Evolutionary conservation across 768 basidiomycete species (phyloP).

Genomic region (Sistotremastrum niveocremeum): DNA sequence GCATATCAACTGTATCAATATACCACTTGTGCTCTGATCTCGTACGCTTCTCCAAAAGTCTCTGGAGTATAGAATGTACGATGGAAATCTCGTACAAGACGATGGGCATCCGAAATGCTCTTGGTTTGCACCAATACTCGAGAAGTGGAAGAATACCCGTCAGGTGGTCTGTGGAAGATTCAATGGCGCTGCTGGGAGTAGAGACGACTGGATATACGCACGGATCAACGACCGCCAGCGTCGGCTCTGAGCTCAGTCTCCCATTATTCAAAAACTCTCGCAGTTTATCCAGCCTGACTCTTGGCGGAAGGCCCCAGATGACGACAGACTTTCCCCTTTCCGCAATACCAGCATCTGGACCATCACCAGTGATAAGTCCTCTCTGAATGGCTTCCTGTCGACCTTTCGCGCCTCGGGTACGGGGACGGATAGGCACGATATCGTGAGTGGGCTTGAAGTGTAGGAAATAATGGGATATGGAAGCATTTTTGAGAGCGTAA

Average conservation of each 20-base stretch:
- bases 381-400: conserved; percentile 24
- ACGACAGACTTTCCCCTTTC: conserved; percentile 42
- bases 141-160: conserved; percentile 4
- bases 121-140: conserved; percentile 33
- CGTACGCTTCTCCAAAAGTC: conserved; percentile 24
- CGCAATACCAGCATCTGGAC: conserved; percentile 37
- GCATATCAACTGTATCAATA: conserved; percentile 21
- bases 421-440: conserved; percentile 4
- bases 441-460: conserved; percentile 10
- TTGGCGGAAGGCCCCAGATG: conserved; percentile 49
- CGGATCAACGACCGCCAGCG: too few species aligned
- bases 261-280: conserved; percentile 29
- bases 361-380: conserved; percentile 25
- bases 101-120: conserved; percentile 54
- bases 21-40: conserved; percentile 34
- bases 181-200: too few species aligned
- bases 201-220: too few species aligned
- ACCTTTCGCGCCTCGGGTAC: conserved; percentile 27
- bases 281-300: conserved; percentile 21
- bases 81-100: conserved; percentile 49
- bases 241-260: conserved; percentile 16
- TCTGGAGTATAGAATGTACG: conserved; percentile 34
- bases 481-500: conserved; percentile 26
- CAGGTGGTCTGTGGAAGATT: too few species aligned
- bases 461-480: conserved; percentile 28